These are phyloP conservation scores for Talaromyces borbonicus DNA, from an alignment of 495 filamentous ascomycete genomes.

Conservation along the genomic window DNA sequence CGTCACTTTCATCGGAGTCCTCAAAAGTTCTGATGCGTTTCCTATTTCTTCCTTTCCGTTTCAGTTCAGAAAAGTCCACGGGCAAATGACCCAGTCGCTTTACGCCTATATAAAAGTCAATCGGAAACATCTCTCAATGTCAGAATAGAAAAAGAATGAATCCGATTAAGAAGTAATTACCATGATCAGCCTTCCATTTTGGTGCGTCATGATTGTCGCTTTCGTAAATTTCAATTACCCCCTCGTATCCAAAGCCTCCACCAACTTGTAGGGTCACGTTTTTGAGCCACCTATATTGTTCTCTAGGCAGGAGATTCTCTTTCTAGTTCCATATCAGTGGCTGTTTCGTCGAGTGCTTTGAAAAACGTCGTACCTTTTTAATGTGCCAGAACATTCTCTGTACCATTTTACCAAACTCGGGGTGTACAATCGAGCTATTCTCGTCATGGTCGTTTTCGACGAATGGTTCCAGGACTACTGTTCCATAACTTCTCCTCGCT, in stretches of 20 bases:
- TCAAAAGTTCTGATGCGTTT: background rate
- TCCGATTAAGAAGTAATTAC: background rate
- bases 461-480: conserved; percentile 1
- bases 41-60: background rate
- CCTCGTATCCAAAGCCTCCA: background rate
- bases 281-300: background rate
- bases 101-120: background rate
- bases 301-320: background rate
- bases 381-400: conserved; percentile 4
- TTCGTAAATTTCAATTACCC: background rate
- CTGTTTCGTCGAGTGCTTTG: no score
- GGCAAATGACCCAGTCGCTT: background rate
- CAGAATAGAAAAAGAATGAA: background rate
- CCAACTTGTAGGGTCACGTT: background rate
- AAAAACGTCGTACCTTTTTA: background rate
- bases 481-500: conserved; percentile 60
- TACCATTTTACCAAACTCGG: conserved; percentile 1
- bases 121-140: background rate
- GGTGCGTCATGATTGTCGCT: background rate
- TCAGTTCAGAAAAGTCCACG: background rate
- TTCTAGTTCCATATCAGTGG: background rate
- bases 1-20: background rate
- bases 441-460: background rate
- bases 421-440: background rate
- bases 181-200: background rate